phyloP scores from a whole-genome alignment of 176 grass and related monocot species.

The Echinochloa phyllopogon region DNA sequence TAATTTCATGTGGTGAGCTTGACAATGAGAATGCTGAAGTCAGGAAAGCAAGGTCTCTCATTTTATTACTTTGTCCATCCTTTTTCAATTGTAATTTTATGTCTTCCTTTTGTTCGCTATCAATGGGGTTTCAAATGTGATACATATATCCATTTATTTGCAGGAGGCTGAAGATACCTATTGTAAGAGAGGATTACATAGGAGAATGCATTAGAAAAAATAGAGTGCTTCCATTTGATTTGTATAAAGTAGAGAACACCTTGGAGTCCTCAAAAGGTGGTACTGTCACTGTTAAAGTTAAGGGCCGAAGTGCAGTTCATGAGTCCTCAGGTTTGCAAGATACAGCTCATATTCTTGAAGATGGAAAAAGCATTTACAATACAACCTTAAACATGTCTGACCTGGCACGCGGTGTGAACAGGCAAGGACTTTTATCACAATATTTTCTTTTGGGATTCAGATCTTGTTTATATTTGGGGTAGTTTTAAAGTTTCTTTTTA shows the following conservation, averaged over 20 bases:
- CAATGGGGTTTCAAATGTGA: background rate
- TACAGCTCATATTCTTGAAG: conserved; percentile 90
- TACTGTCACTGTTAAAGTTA: conserved; percentile 94
- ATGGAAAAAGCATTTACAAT: conserved; percentile 88
- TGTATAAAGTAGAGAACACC: conserved; percentile 69
- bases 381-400: conserved; percentile 98
- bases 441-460: conserved; percentile 24
- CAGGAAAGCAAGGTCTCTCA: conserved; percentile 78
- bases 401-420: conserved; percentile 88
- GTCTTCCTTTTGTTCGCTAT: conserved; percentile 34
- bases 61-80: conserved; percentile 10
- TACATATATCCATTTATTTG: conserved; percentile 39
- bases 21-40: conserved; percentile 72
- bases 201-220: conserved; percentile 73
- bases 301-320: conserved; percentile 94
- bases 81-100: conserved; percentile 26
- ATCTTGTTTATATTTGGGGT: conserved; percentile 10
- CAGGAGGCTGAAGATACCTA: conserved; percentile 94
- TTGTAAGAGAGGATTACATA: conserved; percentile 78
- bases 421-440: conserved; percentile 49
- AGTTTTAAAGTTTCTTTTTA: conserved; percentile 11
- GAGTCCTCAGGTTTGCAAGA: conserved; percentile 96
- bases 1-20: conserved; percentile 72
- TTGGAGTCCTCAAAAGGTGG: conserved; percentile 66
- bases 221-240: conserved; percentile 76